These are phyloP conservation scores for Stentor roeselii DNA, from an alignment of 73 alveolate species.

Conservation along the genomic window DNA sequence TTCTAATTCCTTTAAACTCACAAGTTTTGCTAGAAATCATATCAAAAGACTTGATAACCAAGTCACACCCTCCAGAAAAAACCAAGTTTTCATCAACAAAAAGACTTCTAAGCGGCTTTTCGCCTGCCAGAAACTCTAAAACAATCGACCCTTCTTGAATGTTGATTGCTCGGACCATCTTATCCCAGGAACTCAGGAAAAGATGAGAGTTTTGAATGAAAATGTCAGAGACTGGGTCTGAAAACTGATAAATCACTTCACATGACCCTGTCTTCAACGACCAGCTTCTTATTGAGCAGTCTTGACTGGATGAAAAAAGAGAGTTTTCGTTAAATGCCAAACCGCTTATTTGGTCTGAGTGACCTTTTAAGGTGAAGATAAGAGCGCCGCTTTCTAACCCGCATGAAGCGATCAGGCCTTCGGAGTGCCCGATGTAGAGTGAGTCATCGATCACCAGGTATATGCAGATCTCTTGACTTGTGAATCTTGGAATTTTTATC, in stretches of 20 bases:
- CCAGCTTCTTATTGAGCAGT: conserved; percentile 85
- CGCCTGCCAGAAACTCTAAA: conserved; percentile 53
- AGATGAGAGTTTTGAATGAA: conserved; percentile 34
- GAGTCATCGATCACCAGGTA: neutral
- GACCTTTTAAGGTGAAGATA: conserved; percentile 47
- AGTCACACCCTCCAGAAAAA: conserved; percentile 65
- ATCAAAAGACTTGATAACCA: conserved; percentile 46
- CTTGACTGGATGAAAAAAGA: conserved; percentile 73
- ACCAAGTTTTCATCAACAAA: conserved; percentile 35
- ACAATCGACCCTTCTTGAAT: conserved; percentile 52
- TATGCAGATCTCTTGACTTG: neutral
- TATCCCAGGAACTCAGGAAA: conserved; percentile 64
- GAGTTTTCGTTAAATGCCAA: conserved; percentile 51
- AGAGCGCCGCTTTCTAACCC: conserved; percentile 37
- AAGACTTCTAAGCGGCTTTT: conserved; percentile 56
- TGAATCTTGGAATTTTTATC: neutral
- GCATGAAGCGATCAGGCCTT: conserved; percentile 54
- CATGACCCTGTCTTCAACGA: conserved; percentile 52
- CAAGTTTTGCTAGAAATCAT: conserved; percentile 46
- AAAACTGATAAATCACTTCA: conserved; percentile 49
- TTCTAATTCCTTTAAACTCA: conserved; percentile 47
- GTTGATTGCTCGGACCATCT: conserved; percentile 53
- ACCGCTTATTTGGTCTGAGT: conserved; percentile 43
- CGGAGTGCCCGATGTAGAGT: conserved; percentile 58
- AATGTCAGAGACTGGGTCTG: conserved; percentile 60